Base-by-base conservation (phyloP, 1,284 basidiomycete species). In the Spongiforma sp. region DNA sequence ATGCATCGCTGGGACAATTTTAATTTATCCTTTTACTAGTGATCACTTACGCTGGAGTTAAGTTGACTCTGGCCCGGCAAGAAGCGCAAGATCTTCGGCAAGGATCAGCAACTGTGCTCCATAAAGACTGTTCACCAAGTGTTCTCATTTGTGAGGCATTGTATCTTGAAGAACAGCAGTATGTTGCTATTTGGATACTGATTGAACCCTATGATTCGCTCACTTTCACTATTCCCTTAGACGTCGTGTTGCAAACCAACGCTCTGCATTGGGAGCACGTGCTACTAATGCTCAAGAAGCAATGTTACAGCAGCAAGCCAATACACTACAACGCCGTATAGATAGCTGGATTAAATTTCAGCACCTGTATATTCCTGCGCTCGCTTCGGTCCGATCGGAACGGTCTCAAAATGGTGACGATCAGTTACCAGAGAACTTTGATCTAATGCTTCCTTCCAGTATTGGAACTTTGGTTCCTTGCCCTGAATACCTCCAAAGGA, bases 61-160 rank as follows among this genome's bases (percentile, higher is more conserved):
- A 55, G 53, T 36, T 55, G 17, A 14, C 33, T 36, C 53, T 55
- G 10, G 34, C 53, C 21, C 53, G 32, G 15, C 34, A 36, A 36
- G 34, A 55, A 55, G 53, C n/a, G 24, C 33, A 34, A 36, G 53
- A 36, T 34, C 53, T 55, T 36, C 32, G 36, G 26, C 14, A 55
- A 17, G 34, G 53, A 34, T 55, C 53, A 6, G 34, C 14, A 14
- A 55, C n/a, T 36, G 53, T 55, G 21, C 34, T 55, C n/a, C 53
- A 55, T 55, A 55, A 55, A 36, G 53, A 55, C 53, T 55, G 53
- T 36, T 55, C 15, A 6, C 53, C 52, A 28, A 53, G 52, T 33
- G 52, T 53, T 33, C 52, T 53, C 52, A 55, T 55, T 34, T 55
- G 53, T 55, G 32, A 34, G 11, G 53, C 24, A 12, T 19, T 55